Conservation (phyloP, 139 green algal species). For the Spirogloea muscicola region DNA sequence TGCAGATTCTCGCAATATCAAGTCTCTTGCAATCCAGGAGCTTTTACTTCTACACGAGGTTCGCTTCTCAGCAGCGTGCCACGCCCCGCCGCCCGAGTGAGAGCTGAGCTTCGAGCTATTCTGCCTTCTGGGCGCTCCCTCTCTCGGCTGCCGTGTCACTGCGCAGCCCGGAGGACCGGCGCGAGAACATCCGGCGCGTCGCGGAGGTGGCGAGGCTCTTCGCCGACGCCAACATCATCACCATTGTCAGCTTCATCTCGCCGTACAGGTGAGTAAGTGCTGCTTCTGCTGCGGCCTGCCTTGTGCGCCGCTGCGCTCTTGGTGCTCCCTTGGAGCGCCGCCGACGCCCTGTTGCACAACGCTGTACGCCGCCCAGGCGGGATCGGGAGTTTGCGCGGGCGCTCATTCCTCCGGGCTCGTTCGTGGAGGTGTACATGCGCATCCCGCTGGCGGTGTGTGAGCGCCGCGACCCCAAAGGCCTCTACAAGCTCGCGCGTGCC, state of each 20-base stretch:
- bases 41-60: no score
- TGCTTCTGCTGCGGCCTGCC: no score
- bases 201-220: constrained; percentile 89
- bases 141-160: no score
- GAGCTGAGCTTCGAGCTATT: no score
- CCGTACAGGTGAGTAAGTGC: constrained; percentile 74
- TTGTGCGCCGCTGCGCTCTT: not conserved
- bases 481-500: constrained; percentile 90
- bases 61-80: no score
- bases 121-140: no score
- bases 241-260: constrained; percentile 89
- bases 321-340: no score
- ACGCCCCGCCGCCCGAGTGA: no score
- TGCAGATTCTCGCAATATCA: no score
- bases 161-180: constrained; percentile 62
- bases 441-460: constrained; percentile 86
- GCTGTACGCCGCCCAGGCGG: no score
- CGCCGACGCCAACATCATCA: constrained; percentile 80
- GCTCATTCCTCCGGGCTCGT: constrained; percentile 61
- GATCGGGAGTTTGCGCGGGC: constrained; percentile 69
- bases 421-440: constrained; percentile 86
- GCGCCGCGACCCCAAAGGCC: constrained; percentile 85
- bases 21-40: no score
- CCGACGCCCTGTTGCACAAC: no score
- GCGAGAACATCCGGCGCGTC: constrained; percentile 93